Conservation (phyloP, 2,329 filamentous ascomycete genomes). For the Apiospora marii region DNA sequence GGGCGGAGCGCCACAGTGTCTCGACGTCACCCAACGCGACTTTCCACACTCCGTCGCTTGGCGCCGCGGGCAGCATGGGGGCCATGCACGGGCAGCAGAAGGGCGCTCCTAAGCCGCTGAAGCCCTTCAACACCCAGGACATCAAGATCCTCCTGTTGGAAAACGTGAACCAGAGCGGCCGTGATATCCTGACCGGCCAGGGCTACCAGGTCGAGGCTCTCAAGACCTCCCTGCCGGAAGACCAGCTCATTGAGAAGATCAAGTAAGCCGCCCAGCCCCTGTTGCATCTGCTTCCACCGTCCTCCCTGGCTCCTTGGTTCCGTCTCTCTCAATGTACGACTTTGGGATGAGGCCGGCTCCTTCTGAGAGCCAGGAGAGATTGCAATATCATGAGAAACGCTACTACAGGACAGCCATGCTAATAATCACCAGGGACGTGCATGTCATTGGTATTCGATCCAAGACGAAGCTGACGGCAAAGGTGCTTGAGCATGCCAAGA, state of each 20-base stretch:
- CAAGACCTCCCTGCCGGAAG: conserved; percentile 89
- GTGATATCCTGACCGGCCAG: conserved; percentile 81
- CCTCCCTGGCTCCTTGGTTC: background rate
- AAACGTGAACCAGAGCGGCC: conserved; percentile 92
- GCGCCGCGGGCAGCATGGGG: conserved; percentile 58
- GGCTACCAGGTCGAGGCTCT: conserved; percentile 95
- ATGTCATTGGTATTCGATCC: conserved; percentile 97
- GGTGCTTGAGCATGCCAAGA: conserved; percentile 88
- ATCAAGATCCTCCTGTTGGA: conserved; percentile 96
- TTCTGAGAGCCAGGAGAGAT: too few species aligned
- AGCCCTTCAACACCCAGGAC: conserved; percentile 94
- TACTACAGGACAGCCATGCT: background rate
- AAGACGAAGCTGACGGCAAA: conserved; percentile 93
- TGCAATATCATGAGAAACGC: too few species aligned
- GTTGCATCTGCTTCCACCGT: background rate
- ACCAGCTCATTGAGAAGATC: conserved; percentile 96
- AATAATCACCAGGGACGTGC: conserved; percentile 74
- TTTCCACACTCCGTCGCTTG: conserved; percentile 76
- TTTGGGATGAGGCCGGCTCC: too few species aligned
- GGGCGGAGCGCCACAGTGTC: conserved; percentile 66
- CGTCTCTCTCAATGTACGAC: too few species aligned
- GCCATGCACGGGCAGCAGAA: conserved; percentile 50
- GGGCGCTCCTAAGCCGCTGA: conserved; percentile 75
- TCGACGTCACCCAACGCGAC: conserved; percentile 78
- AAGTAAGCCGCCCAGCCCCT: conserved; percentile 64